phyloP scores from a whole-genome alignment of 441 rosid species.

The Macaranga tanarius region DNA sequence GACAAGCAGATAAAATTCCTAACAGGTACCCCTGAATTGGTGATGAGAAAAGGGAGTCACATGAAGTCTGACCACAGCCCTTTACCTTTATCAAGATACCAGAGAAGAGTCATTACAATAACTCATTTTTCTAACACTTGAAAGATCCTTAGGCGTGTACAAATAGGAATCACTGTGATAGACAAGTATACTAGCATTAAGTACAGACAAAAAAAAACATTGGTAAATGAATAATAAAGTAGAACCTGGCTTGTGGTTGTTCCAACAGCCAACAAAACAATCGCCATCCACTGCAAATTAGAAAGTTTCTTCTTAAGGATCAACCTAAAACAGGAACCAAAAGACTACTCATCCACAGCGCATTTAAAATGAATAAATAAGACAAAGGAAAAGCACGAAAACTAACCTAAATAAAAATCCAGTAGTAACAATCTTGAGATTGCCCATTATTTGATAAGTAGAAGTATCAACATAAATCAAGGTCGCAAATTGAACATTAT shows the following conservation, averaged over 20 bases:
- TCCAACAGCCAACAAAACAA: slow-evolving; percentile 74
- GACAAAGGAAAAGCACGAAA: too few species aligned
- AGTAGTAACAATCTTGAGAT: slow-evolving; percentile 75
- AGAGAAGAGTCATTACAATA: too few species aligned
- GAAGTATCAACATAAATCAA: slow-evolving; percentile 71
- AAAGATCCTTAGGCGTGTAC: too few species aligned
- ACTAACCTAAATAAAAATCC: slow-evolving; percentile 61
- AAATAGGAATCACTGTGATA: too few species aligned
- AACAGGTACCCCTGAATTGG: slow-evolving; percentile 75
- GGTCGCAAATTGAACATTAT: slow-evolving; percentile 74
- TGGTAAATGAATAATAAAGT: too few species aligned
- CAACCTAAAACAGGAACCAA: slow-evolving; percentile 36
- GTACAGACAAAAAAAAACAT: too few species aligned
- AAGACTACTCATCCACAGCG: too few species aligned
- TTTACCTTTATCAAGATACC: slow-evolving; percentile 18
- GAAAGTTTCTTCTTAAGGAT: slow-evolving; percentile 63
- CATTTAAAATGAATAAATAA: too few species aligned
- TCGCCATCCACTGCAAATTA: slow-evolving; percentile 81
- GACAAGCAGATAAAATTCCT: slow-evolving; percentile 68
- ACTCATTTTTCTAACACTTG: too few species aligned
- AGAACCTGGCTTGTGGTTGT: slow-evolving; percentile 86
- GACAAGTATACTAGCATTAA: too few species aligned
- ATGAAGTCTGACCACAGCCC: slow-evolving; percentile 46
- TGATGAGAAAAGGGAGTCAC: slow-evolving; percentile 73
- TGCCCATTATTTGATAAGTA: slow-evolving; percentile 80